phyloP scores from a whole-genome alignment of 2,329 filamentous ascomycete genomes.

The Alternaria ventricosa region DNA sequence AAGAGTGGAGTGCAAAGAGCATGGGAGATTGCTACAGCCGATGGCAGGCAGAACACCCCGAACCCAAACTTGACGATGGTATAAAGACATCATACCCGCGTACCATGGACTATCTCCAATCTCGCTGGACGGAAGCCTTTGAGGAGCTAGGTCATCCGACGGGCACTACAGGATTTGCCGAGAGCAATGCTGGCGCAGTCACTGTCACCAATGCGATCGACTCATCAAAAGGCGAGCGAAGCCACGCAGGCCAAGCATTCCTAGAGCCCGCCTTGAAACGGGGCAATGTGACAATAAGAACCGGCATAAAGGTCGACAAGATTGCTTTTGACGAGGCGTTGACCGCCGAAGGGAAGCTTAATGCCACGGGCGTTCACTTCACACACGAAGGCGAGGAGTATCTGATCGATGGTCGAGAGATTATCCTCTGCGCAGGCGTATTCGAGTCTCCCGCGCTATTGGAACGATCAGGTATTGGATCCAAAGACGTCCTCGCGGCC shows the following conservation, averaged over 20 bases:
- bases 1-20: conserved; percentile 14
- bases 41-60: conserved; percentile 14
- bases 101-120: conserved; percentile 20
- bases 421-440: conserved; percentile 53
- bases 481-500: conserved; percentile 54
- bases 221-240: conserved; percentile 22
- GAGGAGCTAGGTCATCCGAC: conserved; percentile 23
- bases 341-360: conserved; percentile 15
- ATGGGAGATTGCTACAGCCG: conserved; percentile 23
- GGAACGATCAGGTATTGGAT: conserved; percentile 67
- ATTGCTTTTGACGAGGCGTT: conserved; percentile 15
- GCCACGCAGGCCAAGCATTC: conserved; percentile 26
- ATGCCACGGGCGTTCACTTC: conserved; percentile 18
- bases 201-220: conserved; percentile 27
- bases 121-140: conserved; percentile 17
- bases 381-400: conserved; percentile 11
- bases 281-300: conserved; percentile 20
- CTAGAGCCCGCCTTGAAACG: conserved; percentile 23
- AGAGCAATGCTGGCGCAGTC: conserved; percentile 19
- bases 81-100: conserved; percentile 21
- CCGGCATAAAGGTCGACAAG: conserved; percentile 20
- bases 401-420: conserved; percentile 12
- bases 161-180: conserved; percentile 12
- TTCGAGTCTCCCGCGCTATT: conserved; percentile 58
- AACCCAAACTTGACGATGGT: neutral